These are phyloP conservation scores for Clausena lansium DNA, from an alignment of 345 rosid genomes.

Conservation along the genomic window DNA sequence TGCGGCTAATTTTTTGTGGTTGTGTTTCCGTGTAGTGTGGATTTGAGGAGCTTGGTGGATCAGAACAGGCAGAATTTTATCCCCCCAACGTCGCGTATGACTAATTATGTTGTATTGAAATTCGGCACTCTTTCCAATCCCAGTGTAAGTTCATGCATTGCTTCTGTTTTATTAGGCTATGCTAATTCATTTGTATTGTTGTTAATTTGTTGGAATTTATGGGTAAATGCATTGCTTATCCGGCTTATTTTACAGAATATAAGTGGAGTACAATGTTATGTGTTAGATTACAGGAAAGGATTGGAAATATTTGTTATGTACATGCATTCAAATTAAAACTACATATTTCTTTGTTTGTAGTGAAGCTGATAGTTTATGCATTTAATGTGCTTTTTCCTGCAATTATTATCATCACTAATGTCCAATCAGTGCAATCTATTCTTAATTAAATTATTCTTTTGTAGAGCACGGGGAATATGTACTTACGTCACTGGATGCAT, in stretches of 20 bases:
- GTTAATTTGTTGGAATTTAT: background rate
- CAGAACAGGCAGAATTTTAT: slow-evolving; percentile 78
- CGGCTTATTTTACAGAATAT: background rate
- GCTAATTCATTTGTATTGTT: background rate
- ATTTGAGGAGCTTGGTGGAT: slow-evolving; percentile 81
- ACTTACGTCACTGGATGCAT: no score
- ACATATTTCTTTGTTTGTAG: background rate
- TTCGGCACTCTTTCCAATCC: slow-evolving; percentile 60
- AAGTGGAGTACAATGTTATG: background rate
- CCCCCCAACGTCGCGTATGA: slow-evolving; percentile 86
- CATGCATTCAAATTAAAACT: no score
- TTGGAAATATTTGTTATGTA: background rate
- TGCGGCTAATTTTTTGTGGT: background rate
- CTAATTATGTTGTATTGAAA: slow-evolving; percentile 78
- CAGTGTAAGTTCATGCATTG: slow-evolving; percentile 44
- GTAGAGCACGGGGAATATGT: no score
- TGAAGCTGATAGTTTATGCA: background rate
- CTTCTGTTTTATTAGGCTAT: background rate
- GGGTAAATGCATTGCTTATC: background rate
- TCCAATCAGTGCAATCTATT: background rate
- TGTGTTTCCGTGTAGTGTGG: slow-evolving; percentile 54
- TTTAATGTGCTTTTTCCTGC: background rate
- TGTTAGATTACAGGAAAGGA: background rate
- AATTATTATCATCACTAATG: background rate
- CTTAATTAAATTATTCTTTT: no score